These are phyloP conservation scores for Somion occarium DNA, from an alignment of 1,284 basidiomycete species.

Conservation along the genomic window DNA sequence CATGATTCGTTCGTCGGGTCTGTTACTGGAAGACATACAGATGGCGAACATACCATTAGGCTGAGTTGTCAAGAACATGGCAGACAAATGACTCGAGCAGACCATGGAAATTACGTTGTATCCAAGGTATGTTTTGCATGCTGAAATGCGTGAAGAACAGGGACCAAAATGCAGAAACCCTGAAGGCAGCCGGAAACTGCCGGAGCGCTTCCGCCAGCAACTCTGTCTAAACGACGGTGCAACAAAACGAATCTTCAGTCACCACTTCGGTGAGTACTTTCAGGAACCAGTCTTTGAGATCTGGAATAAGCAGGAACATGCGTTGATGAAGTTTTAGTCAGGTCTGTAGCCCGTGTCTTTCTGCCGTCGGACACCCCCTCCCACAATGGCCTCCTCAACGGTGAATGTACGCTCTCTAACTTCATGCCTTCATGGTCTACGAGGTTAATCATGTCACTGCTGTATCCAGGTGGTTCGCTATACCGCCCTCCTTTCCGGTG, in stretches of 20 bases:
- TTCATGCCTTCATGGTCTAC: background rate
- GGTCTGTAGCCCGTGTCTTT: background rate
- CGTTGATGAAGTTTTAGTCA: no score
- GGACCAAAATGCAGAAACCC: background rate
- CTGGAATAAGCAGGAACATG: no score
- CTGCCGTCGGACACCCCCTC: background rate
- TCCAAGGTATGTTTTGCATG: no score
- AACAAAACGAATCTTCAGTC: background rate
- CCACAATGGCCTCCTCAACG: constrained; percentile 29
- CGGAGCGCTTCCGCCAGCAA: background rate
- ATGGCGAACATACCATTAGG: no score
- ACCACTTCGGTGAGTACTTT: no score
- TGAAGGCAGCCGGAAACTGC: background rate
- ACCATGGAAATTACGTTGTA: no score
- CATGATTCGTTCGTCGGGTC: no score
- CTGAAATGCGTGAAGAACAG: no score
- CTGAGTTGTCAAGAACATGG: no score
- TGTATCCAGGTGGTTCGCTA: constrained; percentile 85
- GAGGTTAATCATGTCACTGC: background rate
- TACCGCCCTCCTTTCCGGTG: constrained; percentile 84
- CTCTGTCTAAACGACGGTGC: background rate
- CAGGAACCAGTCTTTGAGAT: no score
- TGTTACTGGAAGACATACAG: no score
- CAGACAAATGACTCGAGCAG: no score
- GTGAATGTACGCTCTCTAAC: constrained; percentile 23